Evolutionary conservation across 1,284 basidiomycete species (phyloP).

Genomic region (Cryptococcus sp.): DNA sequence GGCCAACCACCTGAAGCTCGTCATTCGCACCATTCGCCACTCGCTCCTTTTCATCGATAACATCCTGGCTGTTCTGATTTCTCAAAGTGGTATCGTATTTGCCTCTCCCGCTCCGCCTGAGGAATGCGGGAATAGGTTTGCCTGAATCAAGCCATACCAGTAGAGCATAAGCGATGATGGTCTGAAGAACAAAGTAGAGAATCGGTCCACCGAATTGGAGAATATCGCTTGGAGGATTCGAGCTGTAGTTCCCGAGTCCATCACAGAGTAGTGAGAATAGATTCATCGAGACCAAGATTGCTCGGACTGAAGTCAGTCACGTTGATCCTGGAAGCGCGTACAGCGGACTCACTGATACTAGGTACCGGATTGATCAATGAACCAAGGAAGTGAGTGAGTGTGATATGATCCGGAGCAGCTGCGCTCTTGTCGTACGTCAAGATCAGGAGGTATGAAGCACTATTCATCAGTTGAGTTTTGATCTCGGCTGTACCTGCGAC

Average conservation of each 20-base stretch:
- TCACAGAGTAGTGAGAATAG: slow-evolving; percentile 70
- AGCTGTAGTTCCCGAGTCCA: slow-evolving; percentile 54
- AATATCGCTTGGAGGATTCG: slow-evolving; percentile 55
- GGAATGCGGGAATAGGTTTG: slow-evolving; percentile 48
- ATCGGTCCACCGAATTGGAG: slow-evolving; percentile 68
- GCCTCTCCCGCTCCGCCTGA: slow-evolving; percentile 4
- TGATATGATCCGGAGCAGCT: slow-evolving; percentile 56
- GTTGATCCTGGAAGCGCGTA: too few species aligned
- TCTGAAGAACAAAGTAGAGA: slow-evolving; percentile 62
- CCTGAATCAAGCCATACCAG: slow-evolving; percentile 64
- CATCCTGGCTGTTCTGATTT: slow-evolving; percentile 47
- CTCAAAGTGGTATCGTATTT: not conserved
- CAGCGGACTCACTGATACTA: slow-evolving; percentile 59
- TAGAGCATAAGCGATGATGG: slow-evolving; percentile 55
- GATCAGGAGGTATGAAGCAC: slow-evolving; percentile 63
- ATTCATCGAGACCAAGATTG: slow-evolving; percentile 68
- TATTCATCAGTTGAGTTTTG: slow-evolving; percentile 1
- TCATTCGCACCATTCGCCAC: slow-evolving; percentile 51
- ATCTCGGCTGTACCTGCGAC: not conserved
- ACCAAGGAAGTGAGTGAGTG: slow-evolving; percentile 64
- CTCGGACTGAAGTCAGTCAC: slow-evolving; percentile 52
- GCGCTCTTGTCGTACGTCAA: slow-evolving; percentile 65
- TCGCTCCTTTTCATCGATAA: slow-evolving; percentile 55
- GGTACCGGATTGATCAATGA: slow-evolving; percentile 65
- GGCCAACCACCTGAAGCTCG: slow-evolving; percentile 59